Evolutionary conservation across 2,329 filamentous ascomycete genomes (phyloP), one percentile per base, ranked within the genome.

Genomic region (Ilyonectria robusta): DNA sequence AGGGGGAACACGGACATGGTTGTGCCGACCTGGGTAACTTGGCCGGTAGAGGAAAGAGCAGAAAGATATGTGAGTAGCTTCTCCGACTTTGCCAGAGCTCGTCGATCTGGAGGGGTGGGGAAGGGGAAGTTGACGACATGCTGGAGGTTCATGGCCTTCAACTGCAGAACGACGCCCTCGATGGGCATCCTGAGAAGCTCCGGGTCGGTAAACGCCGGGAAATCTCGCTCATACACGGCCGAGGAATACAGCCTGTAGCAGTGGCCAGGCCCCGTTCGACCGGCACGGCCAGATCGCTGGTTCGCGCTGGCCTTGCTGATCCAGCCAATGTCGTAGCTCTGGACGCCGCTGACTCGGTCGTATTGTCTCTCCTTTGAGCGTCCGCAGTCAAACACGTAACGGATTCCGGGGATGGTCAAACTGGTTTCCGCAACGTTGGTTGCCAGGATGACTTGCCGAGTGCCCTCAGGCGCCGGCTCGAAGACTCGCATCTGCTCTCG

Each of bases 361-460:
- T 96, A 98, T 65, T 92, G 93, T 69, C 95, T 92, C 79, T 98
- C 95, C 80, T 99, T 99, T 40, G 93, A 92, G 56, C 97, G 88
- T 37, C 96, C 96, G 71, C 93, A 95, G 80, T 98, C 95, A 69
- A 99, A 98, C 9, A 99, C 96, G 77, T 98, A 99, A 67, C 94
- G 90, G 68, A 97, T 95, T 2, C 94, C 95, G 0, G 96, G 95
- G 64, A 99, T 99, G 1, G 96, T 99, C 78, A 99, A 87, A 88
- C 93, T 97, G 0, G 96, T 99, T 81, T 99, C 96, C 0, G 96
- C 96, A 50, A 99, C 94, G 80, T 99, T 99, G 48, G 96, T 99
- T 0, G 96, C 94, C 46, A 99, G 83, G 4, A 99, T 92, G 58
- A 99, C 93, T 26, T 96, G 87, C 9, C 96, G 90, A 9, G 93